These are phyloP conservation scores for Tricholoma flavovirens DNA, from an alignment of 768 basidiomycete species.

Conservation along the genomic window DNA sequence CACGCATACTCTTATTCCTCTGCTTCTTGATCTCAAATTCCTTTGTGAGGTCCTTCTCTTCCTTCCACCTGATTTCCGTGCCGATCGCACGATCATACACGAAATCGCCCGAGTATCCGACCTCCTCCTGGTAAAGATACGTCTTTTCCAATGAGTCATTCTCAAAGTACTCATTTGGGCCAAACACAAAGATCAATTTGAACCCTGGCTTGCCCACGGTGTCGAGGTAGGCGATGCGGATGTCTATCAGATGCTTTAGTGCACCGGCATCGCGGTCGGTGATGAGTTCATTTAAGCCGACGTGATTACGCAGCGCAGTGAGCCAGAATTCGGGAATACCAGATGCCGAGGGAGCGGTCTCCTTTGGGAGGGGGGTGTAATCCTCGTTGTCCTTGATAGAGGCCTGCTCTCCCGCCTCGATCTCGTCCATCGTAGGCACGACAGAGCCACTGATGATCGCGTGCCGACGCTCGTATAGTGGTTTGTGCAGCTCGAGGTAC, in stretches of 20 bases:
- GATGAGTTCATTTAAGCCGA: constrained; percentile 80
- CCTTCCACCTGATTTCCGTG: constrained; percentile 95
- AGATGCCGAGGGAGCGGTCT: constrained; percentile 32
- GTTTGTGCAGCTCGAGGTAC: constrained; percentile 75
- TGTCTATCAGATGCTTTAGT: constrained; percentile 76
- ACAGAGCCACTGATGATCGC: constrained; percentile 78
- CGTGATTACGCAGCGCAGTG: constrained; percentile 90
- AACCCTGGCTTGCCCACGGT: constrained; percentile 72
- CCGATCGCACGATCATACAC: constrained; percentile 94
- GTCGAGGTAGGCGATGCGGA: constrained; percentile 72
- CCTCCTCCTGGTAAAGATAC: constrained; percentile 87
- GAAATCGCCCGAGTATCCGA: constrained; percentile 95
- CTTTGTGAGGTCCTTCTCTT: constrained; percentile 96
- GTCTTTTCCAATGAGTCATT: constrained; percentile 85
- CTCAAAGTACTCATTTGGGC: constrained; percentile 81
- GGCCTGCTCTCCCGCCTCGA: constrained; percentile 71
- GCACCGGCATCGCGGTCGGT: constrained; percentile 89
- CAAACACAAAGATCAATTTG: constrained; percentile 82
- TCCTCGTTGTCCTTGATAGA: constrained; percentile 72
- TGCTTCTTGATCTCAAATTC: constrained; percentile 99
- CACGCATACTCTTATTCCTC: constrained; percentile 86
- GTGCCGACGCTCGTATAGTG: constrained; percentile 81
- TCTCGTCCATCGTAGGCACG: constrained; percentile 73
- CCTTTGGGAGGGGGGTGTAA: constrained; percentile 56
- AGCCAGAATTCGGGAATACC: constrained; percentile 97